Conservation (phyloP, 208 protist genomes). For the Trypanosoma platydactyli region DNA sequence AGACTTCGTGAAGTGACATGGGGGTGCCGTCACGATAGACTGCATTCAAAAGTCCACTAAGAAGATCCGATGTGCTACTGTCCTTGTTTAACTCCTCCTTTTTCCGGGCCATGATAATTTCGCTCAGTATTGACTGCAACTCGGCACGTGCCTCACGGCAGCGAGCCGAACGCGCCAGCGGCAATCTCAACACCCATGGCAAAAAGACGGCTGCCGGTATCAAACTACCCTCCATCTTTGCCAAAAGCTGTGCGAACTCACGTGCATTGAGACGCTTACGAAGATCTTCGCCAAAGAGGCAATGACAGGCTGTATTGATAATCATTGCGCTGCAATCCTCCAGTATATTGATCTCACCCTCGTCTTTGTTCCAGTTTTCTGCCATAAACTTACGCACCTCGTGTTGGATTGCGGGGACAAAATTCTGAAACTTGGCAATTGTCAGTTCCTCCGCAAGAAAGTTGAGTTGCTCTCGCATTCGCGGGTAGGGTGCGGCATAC, state of each 20-base stretch:
- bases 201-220: conserved; percentile 85
- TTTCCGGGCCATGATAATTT: conserved; percentile 85
- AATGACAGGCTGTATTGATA: conserved; percentile 92
- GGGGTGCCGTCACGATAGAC: conserved; percentile 86
- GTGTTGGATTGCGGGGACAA: conserved; percentile 82
- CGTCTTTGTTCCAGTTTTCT: conserved; percentile 76
- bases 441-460: conserved; percentile 85
- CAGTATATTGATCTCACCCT: conserved; percentile 80
- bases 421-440: conserved; percentile 87
- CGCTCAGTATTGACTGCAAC: conserved; percentile 82
- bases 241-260: conserved; percentile 80
- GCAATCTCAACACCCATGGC: conserved; percentile 74
- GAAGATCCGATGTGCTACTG: conserved; percentile 77
- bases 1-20: conserved; percentile 90
- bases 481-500: conserved; percentile 76
- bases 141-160: conserved; percentile 82
- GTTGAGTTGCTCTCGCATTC: conserved; percentile 88
- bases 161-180: conserved; percentile 74
- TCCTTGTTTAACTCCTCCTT: conserved; percentile 81
- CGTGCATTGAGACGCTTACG: conserved; percentile 77
- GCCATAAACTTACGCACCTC: conserved; percentile 83
- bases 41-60: conserved; percentile 81
- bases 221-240: conserved; percentile 82
- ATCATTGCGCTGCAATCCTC: conserved; percentile 91
- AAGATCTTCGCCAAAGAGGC: conserved; percentile 91